These are phyloP conservation scores for Blastobotrys malaysiensis DNA, from an alignment of 1,139 yeast species.

Conservation along the genomic window DNA sequence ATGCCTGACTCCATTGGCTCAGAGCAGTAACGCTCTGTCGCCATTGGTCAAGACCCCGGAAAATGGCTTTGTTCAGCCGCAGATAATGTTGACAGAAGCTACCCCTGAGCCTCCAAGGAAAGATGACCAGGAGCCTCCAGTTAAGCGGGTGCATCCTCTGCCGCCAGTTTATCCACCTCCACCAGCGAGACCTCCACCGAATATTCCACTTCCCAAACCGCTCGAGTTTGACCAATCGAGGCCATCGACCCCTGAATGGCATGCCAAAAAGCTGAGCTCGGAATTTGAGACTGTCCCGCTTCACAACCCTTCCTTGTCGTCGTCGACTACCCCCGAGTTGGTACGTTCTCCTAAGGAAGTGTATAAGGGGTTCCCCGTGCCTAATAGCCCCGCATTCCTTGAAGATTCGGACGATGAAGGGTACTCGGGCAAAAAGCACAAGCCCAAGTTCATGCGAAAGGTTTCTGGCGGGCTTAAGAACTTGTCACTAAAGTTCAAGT, in stretches of 20 bases:
- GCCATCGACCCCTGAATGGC: neutral
- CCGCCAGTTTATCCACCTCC: neutral
- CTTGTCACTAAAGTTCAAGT: slow-evolving; percentile 10
- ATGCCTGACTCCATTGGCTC: neutral
- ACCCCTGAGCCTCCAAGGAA: neutral
- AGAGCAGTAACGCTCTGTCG: neutral
- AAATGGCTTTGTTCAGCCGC: neutral
- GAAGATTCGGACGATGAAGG: slow-evolving; percentile 7
- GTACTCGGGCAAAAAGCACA: neutral
- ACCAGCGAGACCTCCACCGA: neutral
- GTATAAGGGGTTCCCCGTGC: neutral
- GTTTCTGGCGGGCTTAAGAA: slow-evolving; percentile 18
- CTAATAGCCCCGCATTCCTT: slow-evolving; percentile 6
- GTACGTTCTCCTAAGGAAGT: slow-evolving; percentile 11
- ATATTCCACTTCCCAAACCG: neutral
- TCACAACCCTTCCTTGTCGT: neutral
- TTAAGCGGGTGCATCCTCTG: neutral
- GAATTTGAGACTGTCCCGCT: slow-evolving; percentile 31
- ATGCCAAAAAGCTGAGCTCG: slow-evolving; percentile 4
- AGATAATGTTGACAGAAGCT: neutral
- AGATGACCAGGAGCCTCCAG: too few relatives aligned
- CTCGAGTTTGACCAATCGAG: neutral
- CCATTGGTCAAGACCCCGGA: neutral
- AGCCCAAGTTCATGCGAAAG: slow-evolving; percentile 15
- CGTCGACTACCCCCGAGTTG: slow-evolving; percentile 3